These are phyloP conservation scores for Acanthamoeba lenticulata DNA, from an alignment of 208 protist species.

Conservation along the genomic window DNA sequence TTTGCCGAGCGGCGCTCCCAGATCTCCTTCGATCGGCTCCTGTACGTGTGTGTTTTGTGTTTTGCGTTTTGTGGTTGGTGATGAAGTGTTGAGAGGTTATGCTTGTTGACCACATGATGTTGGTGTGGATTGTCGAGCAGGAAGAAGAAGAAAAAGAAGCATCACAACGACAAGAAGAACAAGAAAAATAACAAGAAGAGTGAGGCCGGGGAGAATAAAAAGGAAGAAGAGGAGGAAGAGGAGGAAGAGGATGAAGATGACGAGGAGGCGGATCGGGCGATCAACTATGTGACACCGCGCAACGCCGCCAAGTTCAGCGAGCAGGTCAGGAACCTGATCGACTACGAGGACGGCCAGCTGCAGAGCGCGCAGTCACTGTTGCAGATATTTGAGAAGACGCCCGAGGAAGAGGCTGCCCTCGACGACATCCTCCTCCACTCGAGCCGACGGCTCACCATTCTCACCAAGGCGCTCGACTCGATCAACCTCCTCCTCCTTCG, in stretches of 20 bases:
- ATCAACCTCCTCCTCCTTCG: neutral
- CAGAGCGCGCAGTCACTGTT: constrained; percentile 16
- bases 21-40: neutral
- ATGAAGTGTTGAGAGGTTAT: neutral
- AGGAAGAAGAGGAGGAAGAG: neutral
- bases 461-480: neutral
- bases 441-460: neutral
- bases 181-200: neutral
- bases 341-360: constrained; percentile 41
- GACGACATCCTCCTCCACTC: constrained; percentile 38
- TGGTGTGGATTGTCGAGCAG: no score
- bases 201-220: neutral
- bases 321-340: neutral
- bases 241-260: neutral
- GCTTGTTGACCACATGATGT: no score
- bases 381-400: constrained; percentile 32
- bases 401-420: neutral
- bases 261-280: neutral
- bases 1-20: constrained; percentile 8
- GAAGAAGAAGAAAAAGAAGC: no score
- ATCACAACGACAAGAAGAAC: no score
- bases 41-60: neutral
- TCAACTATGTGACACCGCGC: constrained; percentile 38
- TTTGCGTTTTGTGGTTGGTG: neutral
- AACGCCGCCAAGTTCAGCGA: constrained; percentile 43